Base-by-base conservation (phyloP, 305 asterid species). In the Galium porrigens region DNA sequence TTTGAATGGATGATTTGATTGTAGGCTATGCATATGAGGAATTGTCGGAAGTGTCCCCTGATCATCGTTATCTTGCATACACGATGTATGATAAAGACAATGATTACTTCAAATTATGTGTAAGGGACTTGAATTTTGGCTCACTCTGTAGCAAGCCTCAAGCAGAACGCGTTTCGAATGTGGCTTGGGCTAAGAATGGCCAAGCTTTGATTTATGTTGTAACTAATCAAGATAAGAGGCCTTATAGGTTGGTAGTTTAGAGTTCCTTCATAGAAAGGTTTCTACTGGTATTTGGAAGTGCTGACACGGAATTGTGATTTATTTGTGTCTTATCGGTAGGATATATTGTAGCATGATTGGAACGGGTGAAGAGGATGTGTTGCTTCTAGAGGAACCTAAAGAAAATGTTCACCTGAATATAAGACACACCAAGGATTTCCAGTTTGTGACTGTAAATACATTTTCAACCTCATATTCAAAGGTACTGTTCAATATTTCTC, bases 121-220 rank as follows among this genome's bases (percentile, higher is more conserved):
- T 89, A n/a, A 81, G 89, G 62, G 95, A 92, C 78, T 84, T 92
- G 81, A 89, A 89, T 76, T 77, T 87, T 67, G 94, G 97, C 62
- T 85, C 83, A 0, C 87, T 87, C 34, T 84, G 89, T 82, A 74
- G 57, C 70, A 82, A 85, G 77, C 95, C 97, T 78, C 87, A 80
- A 71, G 96, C 88, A 48, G 83, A 84, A 64, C 77, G 88, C 22
- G 96, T 92, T 67, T 84, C 94, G 27, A 74, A 79, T 76, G 68
- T 92, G 63, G 94, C 97, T 77, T 92, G 99, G 99, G 95, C 92
- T 18, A 92, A 82, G 78, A 81, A 79, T 72, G 94, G 99, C 64
- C 81, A 81, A 64, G 83, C 97, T 30, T 77, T 92, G 70, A 80
- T 89, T 49, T 92, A 89, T 77, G 96, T 77, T 36, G 95, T 87